Conservation (phyloP, 2,329 filamentous ascomycete species). For the Bipolaris gigantea region DNA sequence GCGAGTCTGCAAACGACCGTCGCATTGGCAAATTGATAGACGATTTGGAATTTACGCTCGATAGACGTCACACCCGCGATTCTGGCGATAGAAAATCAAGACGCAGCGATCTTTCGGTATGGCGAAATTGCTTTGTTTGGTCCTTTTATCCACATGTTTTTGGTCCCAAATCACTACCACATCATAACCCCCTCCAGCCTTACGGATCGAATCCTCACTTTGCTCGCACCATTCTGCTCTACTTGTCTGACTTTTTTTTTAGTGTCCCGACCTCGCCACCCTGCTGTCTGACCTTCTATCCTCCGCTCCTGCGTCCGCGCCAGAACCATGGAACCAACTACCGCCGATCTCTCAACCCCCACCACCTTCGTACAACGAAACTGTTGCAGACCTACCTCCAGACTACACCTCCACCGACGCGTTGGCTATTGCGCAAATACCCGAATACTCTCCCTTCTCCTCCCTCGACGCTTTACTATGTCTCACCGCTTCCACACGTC, state of each 20-base stretch:
- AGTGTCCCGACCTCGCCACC: conserved; percentile 32
- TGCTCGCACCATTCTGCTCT: conserved; percentile 3
- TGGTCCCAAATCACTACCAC: conserved; percentile 18
- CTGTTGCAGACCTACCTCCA: conserved; percentile 48
- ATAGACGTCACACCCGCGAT: conserved; percentile 33
- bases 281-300: conserved; percentile 22
- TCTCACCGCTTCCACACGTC: conserved; percentile 33
- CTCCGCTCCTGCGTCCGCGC: conserved; percentile 21
- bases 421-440: conserved; percentile 44
- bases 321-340: conserved; percentile 31
- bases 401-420: conserved; percentile 50
- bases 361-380: conserved; percentile 51
- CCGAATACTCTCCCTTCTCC: conserved; percentile 35
- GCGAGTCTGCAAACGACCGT: conserved; percentile 30
- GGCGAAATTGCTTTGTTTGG: conserved; percentile 34
- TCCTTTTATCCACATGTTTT: conserved; percentile 19
- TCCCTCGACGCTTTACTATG: conserved; percentile 38
- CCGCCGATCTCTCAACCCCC: conserved; percentile 24
- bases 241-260: conserved; percentile 26
- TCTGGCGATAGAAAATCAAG: conserved; percentile 20
- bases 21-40: conserved; percentile 29
- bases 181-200: conserved; percentile 5
- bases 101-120: conserved; percentile 37
- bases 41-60: conserved; percentile 33
- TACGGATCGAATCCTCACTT: conserved; percentile 8